Evolutionary conservation across 768 basidiomycete genomes (phyloP), one percentile per base, ranked within the genome.

Genomic region (Suillus discolor): DNA sequence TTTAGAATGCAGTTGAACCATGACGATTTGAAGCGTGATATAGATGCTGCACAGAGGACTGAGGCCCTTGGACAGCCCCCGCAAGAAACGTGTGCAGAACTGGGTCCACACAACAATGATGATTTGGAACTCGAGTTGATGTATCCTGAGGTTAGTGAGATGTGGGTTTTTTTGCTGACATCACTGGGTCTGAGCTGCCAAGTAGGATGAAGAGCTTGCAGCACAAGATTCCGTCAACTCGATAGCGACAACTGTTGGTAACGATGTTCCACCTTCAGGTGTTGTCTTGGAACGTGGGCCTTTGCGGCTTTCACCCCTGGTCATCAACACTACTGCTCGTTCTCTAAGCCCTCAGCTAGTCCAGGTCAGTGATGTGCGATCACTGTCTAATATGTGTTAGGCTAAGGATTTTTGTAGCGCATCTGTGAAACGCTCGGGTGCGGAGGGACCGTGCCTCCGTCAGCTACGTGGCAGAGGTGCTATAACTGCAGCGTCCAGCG

Each of bases 111-210:
- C 61, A 49, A 66, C 4, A 23, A 51, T 51, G 66, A 66, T 11
- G 71, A 67, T 1, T 20, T 18, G 25, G 68, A 73, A 25, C 16
- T 66, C 5, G 68, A 74, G 8, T 49, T 74, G 3, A 31, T 67
- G 0, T 76, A 76, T 65, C 73, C 75, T 13, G 68, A 73, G 28
- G 74, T 75, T 23, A 45, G 69, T 59, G 47, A 36, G 31, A 38
- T 60, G 18, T 3, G 8, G 28, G 20, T 59, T 47, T 8, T 9
- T 20, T 5, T 28, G 39, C 16, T 38, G 9, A 15, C 8, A 20
- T n/a, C 25, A 36, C 23, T 20, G 28, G 15, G 25, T 39, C 51
- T 59, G 38, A 63, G 34, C 38, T 13, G 16, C 11, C 16, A 25
- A 31, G 39, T 60, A 60, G 59, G 59, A 60, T 28, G 59, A 60